A percentile compares a stretch with the other conserved stretches of the same genome.
phyloP scores from a whole-genome alignment of 2,329 filamentous ascomycete species.

The Juglanconis sp. region DNA sequence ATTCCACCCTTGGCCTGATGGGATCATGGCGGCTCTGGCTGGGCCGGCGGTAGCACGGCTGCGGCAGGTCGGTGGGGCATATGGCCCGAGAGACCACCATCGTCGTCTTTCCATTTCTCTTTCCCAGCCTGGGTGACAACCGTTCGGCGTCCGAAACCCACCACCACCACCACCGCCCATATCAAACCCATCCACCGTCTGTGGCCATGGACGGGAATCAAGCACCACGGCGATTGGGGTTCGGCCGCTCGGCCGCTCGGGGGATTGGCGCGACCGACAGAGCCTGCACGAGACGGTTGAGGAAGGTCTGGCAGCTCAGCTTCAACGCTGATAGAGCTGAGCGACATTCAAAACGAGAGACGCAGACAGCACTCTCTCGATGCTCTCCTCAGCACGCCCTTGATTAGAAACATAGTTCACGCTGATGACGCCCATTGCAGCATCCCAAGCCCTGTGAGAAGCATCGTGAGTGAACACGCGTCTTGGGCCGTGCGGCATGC shows the following conservation, averaged over 20 bases:
- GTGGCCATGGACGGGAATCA: neutral
- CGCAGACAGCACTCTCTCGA: neutral
- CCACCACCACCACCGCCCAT: neutral
- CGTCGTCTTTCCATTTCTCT: slow-evolving; percentile 5
- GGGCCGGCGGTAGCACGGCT: neutral
- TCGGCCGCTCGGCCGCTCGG: slow-evolving; percentile 8
- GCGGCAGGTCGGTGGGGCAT: slow-evolving; percentile 13
- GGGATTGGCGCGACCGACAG: slow-evolving; percentile 4
- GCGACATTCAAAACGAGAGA: neutral
- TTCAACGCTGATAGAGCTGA: neutral
- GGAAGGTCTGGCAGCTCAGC: slow-evolving; percentile 1
- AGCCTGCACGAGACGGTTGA: neutral
- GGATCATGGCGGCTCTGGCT: neutral
- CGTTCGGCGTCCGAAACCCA: slow-evolving; percentile 10
- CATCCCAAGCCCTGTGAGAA: neutral
- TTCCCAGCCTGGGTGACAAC: neutral
- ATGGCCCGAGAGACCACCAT: slow-evolving; percentile 9
- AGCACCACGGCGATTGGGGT: neutral
- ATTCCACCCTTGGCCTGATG: neutral
- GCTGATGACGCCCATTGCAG: neutral
- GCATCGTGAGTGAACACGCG: neutral
- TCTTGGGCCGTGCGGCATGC: neutral
- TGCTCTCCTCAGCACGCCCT: neutral
- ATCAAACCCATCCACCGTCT: neutral
- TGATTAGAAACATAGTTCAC: neutral